phyloP scores from a whole-genome alignment of 2,329 filamentous ascomycete genomes.

The Apiospora arundinis region DNA sequence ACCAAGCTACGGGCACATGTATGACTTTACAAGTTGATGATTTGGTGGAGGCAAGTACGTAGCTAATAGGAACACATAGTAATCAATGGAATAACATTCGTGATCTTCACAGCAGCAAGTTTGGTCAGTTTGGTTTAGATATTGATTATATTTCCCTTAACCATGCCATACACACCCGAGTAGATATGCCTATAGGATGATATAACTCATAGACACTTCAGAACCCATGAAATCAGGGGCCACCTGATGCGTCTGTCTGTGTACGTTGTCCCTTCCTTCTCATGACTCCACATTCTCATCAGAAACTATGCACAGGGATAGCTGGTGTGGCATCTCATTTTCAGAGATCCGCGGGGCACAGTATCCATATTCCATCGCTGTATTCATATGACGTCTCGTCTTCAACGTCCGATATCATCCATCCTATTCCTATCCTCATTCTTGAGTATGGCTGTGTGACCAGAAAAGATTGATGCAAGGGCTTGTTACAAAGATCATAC shows the following conservation, averaged over 20 bases:
- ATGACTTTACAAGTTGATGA: no score
- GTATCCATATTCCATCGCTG: slow-evolving; percentile 9
- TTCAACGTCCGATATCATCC: slow-evolving; percentile 13
- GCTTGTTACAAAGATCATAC: slow-evolving; percentile 41
- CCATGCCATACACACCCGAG: neutral
- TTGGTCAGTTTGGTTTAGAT: neutral
- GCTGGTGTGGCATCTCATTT: slow-evolving; percentile 28
- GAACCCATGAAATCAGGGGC: neutral
- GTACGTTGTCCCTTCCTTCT: neutral
- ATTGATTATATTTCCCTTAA: slow-evolving; percentile 14
- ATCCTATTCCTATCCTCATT: neutral
- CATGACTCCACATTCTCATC: slow-evolving; percentile 11
- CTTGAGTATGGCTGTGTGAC: slow-evolving; percentile 28
- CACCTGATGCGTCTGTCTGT: neutral
- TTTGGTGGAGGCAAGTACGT: no score
- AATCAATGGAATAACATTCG: neutral
- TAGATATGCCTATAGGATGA: slow-evolving; percentile 9
- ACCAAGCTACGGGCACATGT: no score
- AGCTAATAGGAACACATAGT: no score
- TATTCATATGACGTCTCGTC: slow-evolving; percentile 3
- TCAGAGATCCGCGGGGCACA: slow-evolving; percentile 25
- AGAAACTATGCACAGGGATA: slow-evolving; percentile 11
- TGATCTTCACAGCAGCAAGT: neutral
- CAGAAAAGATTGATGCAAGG: slow-evolving; percentile 41
- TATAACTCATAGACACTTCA: neutral